These are phyloP conservation scores for Solidago caesia DNA, from an alignment of 129 eudicot genomes.

Conservation along the genomic window DNA sequence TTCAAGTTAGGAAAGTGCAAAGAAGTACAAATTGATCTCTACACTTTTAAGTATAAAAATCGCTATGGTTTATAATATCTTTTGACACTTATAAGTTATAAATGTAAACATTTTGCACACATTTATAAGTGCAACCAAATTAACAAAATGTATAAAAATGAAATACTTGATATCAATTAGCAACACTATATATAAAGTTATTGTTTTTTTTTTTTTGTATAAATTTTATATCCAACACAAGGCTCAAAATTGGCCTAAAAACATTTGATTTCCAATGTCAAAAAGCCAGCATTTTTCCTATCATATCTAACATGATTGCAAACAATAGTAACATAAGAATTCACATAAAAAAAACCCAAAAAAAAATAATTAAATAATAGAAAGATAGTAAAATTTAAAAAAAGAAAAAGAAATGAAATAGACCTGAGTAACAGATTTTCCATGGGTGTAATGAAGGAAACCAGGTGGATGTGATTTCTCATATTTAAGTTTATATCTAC, in stretches of 20 bases:
- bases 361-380: not conserved
- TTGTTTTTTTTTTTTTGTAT: not conserved
- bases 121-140: not conserved
- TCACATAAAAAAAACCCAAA: not conserved
- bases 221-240: too few species aligned
- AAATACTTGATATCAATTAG: too few species aligned
- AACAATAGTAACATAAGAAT: not conserved
- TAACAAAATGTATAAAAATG: not conserved
- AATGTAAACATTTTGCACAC: too few species aligned
- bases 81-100: too few species aligned
- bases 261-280: not conserved
- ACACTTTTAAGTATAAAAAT: too few species aligned
- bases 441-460: slow-evolving; percentile 16
- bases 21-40: too few species aligned
- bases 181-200: not conserved
- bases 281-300: not conserved
- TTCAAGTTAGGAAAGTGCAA: too few species aligned
- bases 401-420: not conserved
- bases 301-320: not conserved
- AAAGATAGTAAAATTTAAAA: not conserved
- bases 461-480: slow-evolving; percentile 12
- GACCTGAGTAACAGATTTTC: slow-evolving; percentile 10
- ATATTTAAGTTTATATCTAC: not conserved
- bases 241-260: not conserved
- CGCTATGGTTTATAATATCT: too few species aligned